Base-by-base conservation (phyloP, 768 basidiomycete species). In the Russula compacta region DNA sequence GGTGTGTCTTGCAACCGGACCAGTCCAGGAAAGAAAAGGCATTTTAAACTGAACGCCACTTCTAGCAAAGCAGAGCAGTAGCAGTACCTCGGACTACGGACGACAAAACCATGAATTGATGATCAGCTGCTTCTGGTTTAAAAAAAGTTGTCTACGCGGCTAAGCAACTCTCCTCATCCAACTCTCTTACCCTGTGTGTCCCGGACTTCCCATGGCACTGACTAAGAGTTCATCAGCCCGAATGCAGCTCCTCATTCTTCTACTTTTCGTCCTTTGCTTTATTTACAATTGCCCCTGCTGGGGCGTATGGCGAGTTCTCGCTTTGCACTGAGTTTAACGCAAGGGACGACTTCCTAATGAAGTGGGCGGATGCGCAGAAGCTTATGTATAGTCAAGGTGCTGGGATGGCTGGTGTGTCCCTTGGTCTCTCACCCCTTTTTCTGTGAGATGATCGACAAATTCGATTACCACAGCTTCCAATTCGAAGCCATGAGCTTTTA, bases 361-460 rank as follows among this genome's bases (percentile, higher is more conserved):
- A 85, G 67, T 88, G 87, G 87, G 87, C 85, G 10, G 87, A 89
- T 65, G 85, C 87, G 24, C 87, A 89, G 71, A 89, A 89, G 69
- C 71, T 82, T 40, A 75, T 79, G 1, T 88, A 87, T 56, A 77
- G 78, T 56, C 71, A 84, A 62, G 77, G 78, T 38, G 77, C 78
- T 2, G n/a, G 86, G 86, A 32, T 88, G 86, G 85, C 77, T 87
- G 43, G 85, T 86, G 64, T 72, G 83, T 76, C 3, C 49, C 24
- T 33, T 43, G 2, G 0, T 6, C 21, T 1, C 33, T 52, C 15
- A 6, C 10, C 35, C n/a, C n/a, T 51, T n/a, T 14, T 35, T 32
- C 42, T n/a, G 8, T 1, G 5, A 12, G 33, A 47, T 4, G 9
- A 17, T 3, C 6, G 9, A 19, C 29, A 8, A 7, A 49, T 43